These are phyloP conservation scores for Periconia sp. DNA, from an alignment of 2,329 filamentous ascomycete species.

Conservation along the genomic window DNA sequence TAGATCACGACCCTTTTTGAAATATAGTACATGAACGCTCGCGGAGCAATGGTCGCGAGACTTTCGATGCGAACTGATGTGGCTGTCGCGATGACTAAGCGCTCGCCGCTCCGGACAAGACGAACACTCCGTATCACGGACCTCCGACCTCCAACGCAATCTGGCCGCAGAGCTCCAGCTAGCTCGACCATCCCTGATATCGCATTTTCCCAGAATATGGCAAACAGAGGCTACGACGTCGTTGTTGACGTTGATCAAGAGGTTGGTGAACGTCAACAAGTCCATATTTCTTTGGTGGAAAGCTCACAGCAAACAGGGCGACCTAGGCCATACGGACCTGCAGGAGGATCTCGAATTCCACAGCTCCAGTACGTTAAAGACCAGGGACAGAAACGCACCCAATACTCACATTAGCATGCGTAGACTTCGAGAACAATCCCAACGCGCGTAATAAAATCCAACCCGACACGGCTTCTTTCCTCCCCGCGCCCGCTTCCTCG, in stretches of 20 bases:
- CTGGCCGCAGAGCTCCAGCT: constrained; percentile 38
- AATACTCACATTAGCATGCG: too few relatives aligned
- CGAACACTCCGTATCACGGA: constrained; percentile 28
- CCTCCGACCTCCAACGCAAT: constrained; percentile 40
- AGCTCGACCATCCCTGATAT: constrained; percentile 23
- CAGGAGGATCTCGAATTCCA: constrained; percentile 99
- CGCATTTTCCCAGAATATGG: constrained; percentile 58
- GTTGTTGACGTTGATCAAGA: constrained; percentile 98
- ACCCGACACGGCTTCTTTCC: constrained; percentile 50
- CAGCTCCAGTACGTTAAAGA: constrained; percentile 74
- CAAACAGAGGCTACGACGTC: constrained; percentile 91
- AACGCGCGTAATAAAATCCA: constrained; percentile 58
- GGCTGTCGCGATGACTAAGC: constrained; percentile 11
- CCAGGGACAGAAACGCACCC: too few relatives aligned
- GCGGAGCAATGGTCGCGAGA: too few relatives aligned
- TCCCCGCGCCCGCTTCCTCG: constrained; percentile 36
- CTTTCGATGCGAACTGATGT: too few relatives aligned
- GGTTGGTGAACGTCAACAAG: constrained; percentile 58
- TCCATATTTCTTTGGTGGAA: neutral
- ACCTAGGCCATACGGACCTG: constrained; percentile 96
- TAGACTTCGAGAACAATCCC: constrained; percentile 71
- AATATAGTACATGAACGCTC: too few relatives aligned
- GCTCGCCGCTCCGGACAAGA: neutral
- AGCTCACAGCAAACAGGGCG: constrained; percentile 67
- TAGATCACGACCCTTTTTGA: too few relatives aligned